These are phyloP conservation scores for Plantago rigida DNA, from an alignment of 305 asterid genomes.

Conservation along the genomic window DNA sequence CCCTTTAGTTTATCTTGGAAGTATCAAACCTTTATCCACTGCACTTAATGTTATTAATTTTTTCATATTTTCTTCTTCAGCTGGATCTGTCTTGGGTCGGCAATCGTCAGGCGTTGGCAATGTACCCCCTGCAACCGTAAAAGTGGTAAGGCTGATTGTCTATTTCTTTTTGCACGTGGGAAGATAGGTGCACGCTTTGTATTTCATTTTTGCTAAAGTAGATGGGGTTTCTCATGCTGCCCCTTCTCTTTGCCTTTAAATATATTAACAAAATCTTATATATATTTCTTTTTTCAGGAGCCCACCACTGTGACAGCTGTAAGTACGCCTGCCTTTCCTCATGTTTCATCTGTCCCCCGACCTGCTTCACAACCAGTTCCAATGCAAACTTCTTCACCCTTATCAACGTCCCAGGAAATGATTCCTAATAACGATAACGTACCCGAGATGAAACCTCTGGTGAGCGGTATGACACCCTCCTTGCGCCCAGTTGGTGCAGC, in stretches of 20 bases:
- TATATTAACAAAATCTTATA: slow-evolving; percentile 6
- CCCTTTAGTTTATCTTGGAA: background rate
- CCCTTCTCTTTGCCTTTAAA: slow-evolving; percentile 4
- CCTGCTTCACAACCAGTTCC: slow-evolving; percentile 57
- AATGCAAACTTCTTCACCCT: slow-evolving; percentile 77
- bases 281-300: slow-evolving; percentile 43
- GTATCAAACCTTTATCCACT: background rate
- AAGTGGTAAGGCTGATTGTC: slow-evolving; percentile 53
- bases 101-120: slow-evolving; percentile 55
- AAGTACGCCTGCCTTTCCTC: slow-evolving; percentile 59
- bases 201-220: too few relatives aligned
- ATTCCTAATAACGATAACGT: slow-evolving; percentile 45
- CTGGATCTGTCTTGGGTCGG: slow-evolving; percentile 51
- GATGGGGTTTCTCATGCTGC: slow-evolving; percentile 2
- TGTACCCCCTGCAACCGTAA: slow-evolving; percentile 66
- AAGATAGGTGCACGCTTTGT: background rate
- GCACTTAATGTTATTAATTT: slow-evolving; percentile 18
- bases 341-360: slow-evolving; percentile 58
- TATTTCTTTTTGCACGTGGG: slow-evolving; percentile 18
- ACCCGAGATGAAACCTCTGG: slow-evolving; percentile 69
- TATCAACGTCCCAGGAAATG: slow-evolving; percentile 69
- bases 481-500: slow-evolving; percentile 75
- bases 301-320: slow-evolving; percentile 56
- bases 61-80: slow-evolving; percentile 35
- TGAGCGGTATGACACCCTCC: slow-evolving; percentile 41